Evolutionary conservation across 306 rosid genomes (phyloP), one percentile per base, ranked within the genome.

Genomic region (Arachis stenosperma): DNA sequence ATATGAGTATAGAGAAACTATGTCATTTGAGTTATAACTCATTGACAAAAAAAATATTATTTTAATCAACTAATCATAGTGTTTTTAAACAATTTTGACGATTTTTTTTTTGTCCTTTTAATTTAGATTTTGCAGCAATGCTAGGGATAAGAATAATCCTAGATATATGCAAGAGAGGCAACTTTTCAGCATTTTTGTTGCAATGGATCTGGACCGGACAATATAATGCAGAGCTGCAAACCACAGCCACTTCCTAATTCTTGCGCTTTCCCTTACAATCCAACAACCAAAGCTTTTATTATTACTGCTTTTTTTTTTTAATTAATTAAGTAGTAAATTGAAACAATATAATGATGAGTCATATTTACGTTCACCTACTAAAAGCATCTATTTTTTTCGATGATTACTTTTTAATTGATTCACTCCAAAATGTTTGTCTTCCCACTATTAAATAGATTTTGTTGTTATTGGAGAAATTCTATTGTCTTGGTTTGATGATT

Each of bases 111-210:
- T 46, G 12, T 12, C 1, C 33, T 13, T 40, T 51, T 58, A 39
- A 50, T n/a, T 52, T n/a, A 22, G 15, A 50, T 13, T 5, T 53
- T 62, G 71, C 87, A 92, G 94, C 77, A 81, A 50, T 86, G 68
- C 81, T 69, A 70, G 66, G 75, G 70, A 33, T 57, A 36, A 39
- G 40, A 61, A 57, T 71, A 64, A 62, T 61, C 69, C 56, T 27
- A 69, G 51, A 81, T 36, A 52, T 61, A 72, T 39, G 47, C 27
- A 43, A 68, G 61, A 63, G 67, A 73, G 48, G 52, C 67, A 62
- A 64, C 71, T 79, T 73, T 53, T 48, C 67, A 64, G 78, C 75
- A 33, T 76, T 48, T 48, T 82, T 75, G 76, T 83, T 65, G 58
- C 56, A 50, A 37, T 75, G 46, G 73, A 33, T 74, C 48, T 70